Conservation (phyloP, 2,329 filamentous ascomycete species). For the Magnaporthiopsis incrustans region DNA sequence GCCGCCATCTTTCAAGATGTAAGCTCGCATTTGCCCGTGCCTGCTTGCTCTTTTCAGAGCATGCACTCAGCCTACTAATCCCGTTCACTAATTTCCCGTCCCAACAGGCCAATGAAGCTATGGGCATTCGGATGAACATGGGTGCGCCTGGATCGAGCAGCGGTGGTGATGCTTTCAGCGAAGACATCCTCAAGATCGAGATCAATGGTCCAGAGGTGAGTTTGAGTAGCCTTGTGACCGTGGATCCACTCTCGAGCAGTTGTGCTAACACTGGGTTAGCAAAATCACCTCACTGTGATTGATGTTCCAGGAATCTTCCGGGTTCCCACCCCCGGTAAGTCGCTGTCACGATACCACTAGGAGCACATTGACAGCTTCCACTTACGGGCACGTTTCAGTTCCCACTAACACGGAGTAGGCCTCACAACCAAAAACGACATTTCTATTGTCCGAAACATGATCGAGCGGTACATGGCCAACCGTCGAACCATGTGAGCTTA, state of each 20-base stretch:
- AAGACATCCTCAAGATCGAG: constrained; percentile 36
- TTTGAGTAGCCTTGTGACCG: background rate
- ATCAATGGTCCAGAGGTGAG: constrained; percentile 34
- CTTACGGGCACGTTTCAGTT: background rate
- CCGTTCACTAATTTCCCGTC: background rate
- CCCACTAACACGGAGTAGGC: constrained; percentile 16
- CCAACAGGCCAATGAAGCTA: constrained; percentile 30
- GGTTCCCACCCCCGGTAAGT: constrained; percentile 24
- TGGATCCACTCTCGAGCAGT: background rate
- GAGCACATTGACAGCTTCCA: too few species aligned
- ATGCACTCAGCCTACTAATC: background rate
- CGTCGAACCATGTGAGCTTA: constrained; percentile 33
- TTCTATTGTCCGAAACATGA: constrained; percentile 36
- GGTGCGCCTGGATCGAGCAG: background rate
- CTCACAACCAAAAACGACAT: constrained; percentile 37
- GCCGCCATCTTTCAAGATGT: constrained; percentile 32
- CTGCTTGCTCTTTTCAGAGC: background rate
- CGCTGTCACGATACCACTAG: background rate
- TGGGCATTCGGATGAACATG: constrained; percentile 31
- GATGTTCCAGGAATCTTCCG: constrained; percentile 47
- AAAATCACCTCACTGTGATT: constrained; percentile 42
- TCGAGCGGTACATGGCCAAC: constrained; percentile 36
- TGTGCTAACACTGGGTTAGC: constrained; percentile 13
- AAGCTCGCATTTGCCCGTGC: constrained; percentile 7
- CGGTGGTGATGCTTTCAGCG: constrained; percentile 28